Base-by-base conservation (phyloP, 1,284 basidiomycete species). In the Cryptococcus deneoformans region DNA sequence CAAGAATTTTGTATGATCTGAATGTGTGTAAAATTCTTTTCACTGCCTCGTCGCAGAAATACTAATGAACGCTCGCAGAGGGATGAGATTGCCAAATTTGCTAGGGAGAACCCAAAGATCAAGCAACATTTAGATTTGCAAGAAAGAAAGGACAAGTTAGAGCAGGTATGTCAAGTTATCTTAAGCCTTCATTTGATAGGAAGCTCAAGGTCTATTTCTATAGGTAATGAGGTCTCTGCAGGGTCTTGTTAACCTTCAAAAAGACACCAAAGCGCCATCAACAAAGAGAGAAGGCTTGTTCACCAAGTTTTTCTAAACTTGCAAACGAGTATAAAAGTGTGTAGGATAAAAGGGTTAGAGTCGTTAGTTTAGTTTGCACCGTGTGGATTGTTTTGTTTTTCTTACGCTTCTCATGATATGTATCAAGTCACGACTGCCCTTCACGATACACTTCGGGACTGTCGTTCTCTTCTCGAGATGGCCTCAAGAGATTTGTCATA, bases 91-190 rank as follows among this genome's bases (percentile, higher is more conserved):
- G 78, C 87, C 35, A 66, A 60, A 53, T 99, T 99, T 78, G 95
- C 96, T 0, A 83, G 90, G 35, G 93, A 99, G 81, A 99, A 99
- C 72, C 95, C 94, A 1, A 79, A 80, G 35, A 85, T 99, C 55
- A 81, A 86, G 63, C 81, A 81, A 55, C 96, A 99, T 74, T 82
- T 99, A n/a, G 93, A 99, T 63, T 79, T 99, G 45, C 96, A 99
- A 75, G 92, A 95, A 59, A 83, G 93, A 39, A 99, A 98, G 72
- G 93, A 98, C 72, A 98, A 97, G 79, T 82, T 99, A n/a, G 93
- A 97, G 74, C 87, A 94, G 82, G 92, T 90, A 62, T 65, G 77
- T 69, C 40, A 8, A 9, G 34, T 16, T 39, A 9, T 12, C 20
- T 8, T 6, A n/a, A n/a, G n/a, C 16, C 10, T 43, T 11, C 34